Evolutionary conservation across 2,329 filamentous ascomycete genomes (phyloP).

Genomic region (Colletotrichum graminicola): DNA sequence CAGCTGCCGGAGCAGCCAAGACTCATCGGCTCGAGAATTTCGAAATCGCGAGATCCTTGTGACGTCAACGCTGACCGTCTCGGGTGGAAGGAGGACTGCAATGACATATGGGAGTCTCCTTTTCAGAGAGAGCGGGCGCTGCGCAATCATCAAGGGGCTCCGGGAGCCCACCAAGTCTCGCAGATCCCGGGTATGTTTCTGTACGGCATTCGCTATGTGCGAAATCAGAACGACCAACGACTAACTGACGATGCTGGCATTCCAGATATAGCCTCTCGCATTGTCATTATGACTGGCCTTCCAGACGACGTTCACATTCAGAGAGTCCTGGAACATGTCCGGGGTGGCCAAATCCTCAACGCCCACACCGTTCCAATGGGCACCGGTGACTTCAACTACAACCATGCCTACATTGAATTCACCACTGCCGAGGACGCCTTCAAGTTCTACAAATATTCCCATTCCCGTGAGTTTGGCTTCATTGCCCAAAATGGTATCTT

Average conservation of each 20-base stretch:
- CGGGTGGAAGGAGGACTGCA: slow-evolving; percentile 2
- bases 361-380: slow-evolving; percentile 16
- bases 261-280: slow-evolving; percentile 30
- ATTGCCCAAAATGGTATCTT: neutral
- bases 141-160: slow-evolving; percentile 19
- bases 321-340: slow-evolving; percentile 35
- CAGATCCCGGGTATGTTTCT: slow-evolving; percentile 35
- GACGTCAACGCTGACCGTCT: neutral
- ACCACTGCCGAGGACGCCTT: slow-evolving; percentile 5
- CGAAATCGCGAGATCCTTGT: neutral
- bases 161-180: neutral
- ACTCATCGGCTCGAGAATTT: neutral
- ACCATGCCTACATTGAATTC: slow-evolving; percentile 32
- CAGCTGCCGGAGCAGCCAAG: neutral
- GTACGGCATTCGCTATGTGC: slow-evolving; percentile 33
- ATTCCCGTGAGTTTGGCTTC: slow-evolving; percentile 34
- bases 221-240: slow-evolving; percentile 6
- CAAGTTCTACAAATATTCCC: slow-evolving; percentile 6
- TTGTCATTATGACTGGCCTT: slow-evolving; percentile 37
- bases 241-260: slow-evolving; percentile 13
- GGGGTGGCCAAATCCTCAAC: slow-evolving; percentile 33
- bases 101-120: slow-evolving; percentile 22
- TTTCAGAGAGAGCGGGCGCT: slow-evolving; percentile 20
- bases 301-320: slow-evolving; percentile 29
- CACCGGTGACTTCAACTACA: slow-evolving; percentile 3